Percentiles rank a stretch among this genome's conserved stretches.
Evolutionary conservation across 1,139 yeast species (phyloP).

Genomic region (Debaryomyces robertsiae): DNA sequence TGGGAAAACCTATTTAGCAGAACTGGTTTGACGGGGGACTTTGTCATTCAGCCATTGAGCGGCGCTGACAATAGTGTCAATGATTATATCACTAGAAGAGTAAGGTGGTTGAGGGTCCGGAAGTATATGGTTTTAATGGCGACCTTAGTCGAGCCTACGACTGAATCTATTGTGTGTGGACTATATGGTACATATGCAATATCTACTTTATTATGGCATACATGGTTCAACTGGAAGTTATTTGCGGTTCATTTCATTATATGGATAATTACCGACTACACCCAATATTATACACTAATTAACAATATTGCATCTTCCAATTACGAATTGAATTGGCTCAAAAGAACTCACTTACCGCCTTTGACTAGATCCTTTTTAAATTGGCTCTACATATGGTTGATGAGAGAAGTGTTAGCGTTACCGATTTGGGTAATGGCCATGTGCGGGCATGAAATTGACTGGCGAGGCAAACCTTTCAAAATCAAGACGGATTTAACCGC

Average conservation of each 20-base stretch:
- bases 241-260: slow-evolving; percentile 55
- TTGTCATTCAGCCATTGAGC: slow-evolving; percentile 76
- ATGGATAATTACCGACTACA: slow-evolving; percentile 69
- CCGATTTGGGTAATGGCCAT: slow-evolving; percentile 86
- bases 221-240: slow-evolving; percentile 35
- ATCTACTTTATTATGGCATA: slow-evolving; percentile 45
- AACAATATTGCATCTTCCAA: slow-evolving; percentile 23
- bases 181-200: slow-evolving; percentile 65
- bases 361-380: slow-evolving; percentile 15
- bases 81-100: slow-evolving; percentile 68
- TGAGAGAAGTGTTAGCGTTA: slow-evolving; percentile 73
- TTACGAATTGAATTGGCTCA: slow-evolving; percentile 33
- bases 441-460: slow-evolving; percentile 73
- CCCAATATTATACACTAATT: slow-evolving; percentile 55
- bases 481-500: slow-evolving; percentile 78
- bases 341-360: slow-evolving; percentile 19
- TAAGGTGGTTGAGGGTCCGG: slow-evolving; percentile 87
- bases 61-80: slow-evolving; percentile 45
- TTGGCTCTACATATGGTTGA: slow-evolving; percentile 56
- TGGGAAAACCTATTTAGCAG: slow-evolving; percentile 74
- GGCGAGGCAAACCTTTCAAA: slow-evolving; percentile 80
- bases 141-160: slow-evolving; percentile 82
- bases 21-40: slow-evolving; percentile 78
- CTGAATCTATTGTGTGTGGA: slow-evolving; percentile 75
- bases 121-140: slow-evolving; percentile 88